phyloP scores from a whole-genome alignment of 208 protist genomes.

The Phytomonas sp. region DNA sequence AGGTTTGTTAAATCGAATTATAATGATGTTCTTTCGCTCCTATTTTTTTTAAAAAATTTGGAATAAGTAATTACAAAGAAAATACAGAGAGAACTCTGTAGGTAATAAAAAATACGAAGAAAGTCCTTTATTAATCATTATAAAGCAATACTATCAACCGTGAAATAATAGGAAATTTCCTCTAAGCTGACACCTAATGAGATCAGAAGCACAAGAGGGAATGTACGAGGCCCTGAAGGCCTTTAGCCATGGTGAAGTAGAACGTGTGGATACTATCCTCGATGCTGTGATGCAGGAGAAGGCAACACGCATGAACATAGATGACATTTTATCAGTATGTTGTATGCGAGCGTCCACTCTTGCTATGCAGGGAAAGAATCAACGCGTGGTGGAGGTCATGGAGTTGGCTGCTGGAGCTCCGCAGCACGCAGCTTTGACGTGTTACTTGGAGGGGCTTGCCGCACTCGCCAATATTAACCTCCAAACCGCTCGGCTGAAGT shows the following conservation, averaged over 20 bases:
- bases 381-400: constrained; percentile 12
- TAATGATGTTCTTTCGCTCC: not conserved
- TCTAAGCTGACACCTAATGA: not conserved
- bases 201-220: constrained; percentile 1
- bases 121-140: constrained; percentile 2
- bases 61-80: not conserved
- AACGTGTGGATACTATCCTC: constrained; percentile 21
- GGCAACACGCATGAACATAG: constrained; percentile 16
- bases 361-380: constrained; percentile 61
- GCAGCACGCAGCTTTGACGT: constrained; percentile 27
- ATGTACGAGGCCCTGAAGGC: constrained; percentile 4
- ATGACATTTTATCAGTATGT: constrained; percentile 45
- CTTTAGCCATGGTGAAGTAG: constrained; percentile 4
- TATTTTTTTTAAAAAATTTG: not conserved
- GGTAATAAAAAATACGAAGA: constrained; percentile 7
- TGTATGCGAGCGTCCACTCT: constrained; percentile 68
- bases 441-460: constrained; percentile 70
- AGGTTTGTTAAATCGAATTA: not conserved
- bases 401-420: constrained; percentile 12
- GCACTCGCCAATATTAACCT: constrained; percentile 50
- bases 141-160: not conserved
- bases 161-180: not conserved
- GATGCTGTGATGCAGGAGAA: constrained; percentile 24
- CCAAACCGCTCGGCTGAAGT: constrained; percentile 45
- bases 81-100: constrained; percentile 4